Conservation (phyloP, 495 filamentous ascomycete genomes). For the Astrothelium macrocarpum region DNA sequence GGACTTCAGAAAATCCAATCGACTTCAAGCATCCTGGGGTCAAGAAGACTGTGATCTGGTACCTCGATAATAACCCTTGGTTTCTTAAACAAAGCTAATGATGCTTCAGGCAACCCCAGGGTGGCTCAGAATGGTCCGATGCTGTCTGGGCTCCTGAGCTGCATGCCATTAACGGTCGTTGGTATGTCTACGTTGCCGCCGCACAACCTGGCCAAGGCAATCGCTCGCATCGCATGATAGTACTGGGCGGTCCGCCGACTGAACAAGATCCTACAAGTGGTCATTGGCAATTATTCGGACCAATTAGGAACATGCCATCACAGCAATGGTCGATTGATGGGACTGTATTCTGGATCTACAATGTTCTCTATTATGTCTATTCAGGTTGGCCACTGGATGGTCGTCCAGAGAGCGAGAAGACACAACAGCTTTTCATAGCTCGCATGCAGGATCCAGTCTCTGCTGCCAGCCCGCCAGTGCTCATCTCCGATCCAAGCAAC, state of each 20-base stretch:
- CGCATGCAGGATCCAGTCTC: slow-evolving; percentile 19
- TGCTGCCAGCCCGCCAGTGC: slow-evolving; percentile 10
- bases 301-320: slow-evolving; percentile 22
- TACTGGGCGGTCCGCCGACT: slow-evolving; percentile 25
- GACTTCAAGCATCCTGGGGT: slow-evolving; percentile 18
- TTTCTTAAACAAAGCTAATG: background rate
- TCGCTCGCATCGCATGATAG: slow-evolving; percentile 26
- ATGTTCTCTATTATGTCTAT: slow-evolving; percentile 26
- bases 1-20: slow-evolving; percentile 20
- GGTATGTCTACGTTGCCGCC: slow-evolving; percentile 31
- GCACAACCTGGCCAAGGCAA: slow-evolving; percentile 23
- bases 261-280: slow-evolving; percentile 13
- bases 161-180: slow-evolving; percentile 24
- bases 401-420: slow-evolving; percentile 12
- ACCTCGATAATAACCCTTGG: background rate
- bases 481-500: slow-evolving; percentile 23
- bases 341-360: slow-evolving; percentile 25
- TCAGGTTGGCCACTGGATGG: slow-evolving; percentile 29
- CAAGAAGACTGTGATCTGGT: slow-evolving; percentile 22
- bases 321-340: slow-evolving; percentile 32
- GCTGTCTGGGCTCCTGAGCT: slow-evolving; percentile 32
- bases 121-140: slow-evolving; percentile 18
- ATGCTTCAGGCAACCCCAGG: slow-evolving; percentile 17
- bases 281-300: slow-evolving; percentile 24
- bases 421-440: slow-evolving; percentile 28